Base-by-base conservation (phyloP, 495 filamentous ascomycete species). In the Xylaria longipes region DNA sequence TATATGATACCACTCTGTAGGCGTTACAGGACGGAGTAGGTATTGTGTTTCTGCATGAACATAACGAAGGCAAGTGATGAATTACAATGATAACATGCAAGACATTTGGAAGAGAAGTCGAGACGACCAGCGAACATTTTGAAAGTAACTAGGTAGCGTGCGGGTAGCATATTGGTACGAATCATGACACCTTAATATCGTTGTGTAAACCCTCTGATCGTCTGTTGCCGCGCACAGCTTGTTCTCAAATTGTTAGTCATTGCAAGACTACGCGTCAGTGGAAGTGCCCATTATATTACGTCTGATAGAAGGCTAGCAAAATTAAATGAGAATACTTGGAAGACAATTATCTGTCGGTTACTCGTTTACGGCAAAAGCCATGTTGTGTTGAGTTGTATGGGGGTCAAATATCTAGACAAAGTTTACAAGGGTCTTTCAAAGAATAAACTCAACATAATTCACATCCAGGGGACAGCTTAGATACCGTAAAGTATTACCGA, bases 21-120 rank as follows among this genome's bases (percentile, higher is more conserved):
- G 43, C 63, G 45, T 65, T 65, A 22, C 29, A 27, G 63, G 45
- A 12, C 31, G 29, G 45, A n/a, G 63, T 25, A 65, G 45, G 12
- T 45, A 35, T 35, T 37, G 8, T 8, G 11, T 50, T 62, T 65
- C 63, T 20, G 11, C 29, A 52, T 52, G 63, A 45, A 31, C 25
- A 46, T 65, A 50, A 65, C 14, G 63, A 52, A 50, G 22, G 25
- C 22, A 52, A 37, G 37, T 41, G n/a, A 62, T 62, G 60, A 62
- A 62, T 62, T 14, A 41, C 25, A 25, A 27, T 43, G 60, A 62
- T 27, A 25, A 29, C 60, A 39, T 43, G 29, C n/a, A 25, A 62
- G 22, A 9, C 22, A 29, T 62, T 15, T 41, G n/a, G 57, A 60
- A 60, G 57, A 15, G 20, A n/a, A 60, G 57, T n/a, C 20, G 33